Evolutionary conservation across 2,329 filamentous ascomycete genomes (phyloP).

Genomic region (Shiraia bambusicola): DNA sequence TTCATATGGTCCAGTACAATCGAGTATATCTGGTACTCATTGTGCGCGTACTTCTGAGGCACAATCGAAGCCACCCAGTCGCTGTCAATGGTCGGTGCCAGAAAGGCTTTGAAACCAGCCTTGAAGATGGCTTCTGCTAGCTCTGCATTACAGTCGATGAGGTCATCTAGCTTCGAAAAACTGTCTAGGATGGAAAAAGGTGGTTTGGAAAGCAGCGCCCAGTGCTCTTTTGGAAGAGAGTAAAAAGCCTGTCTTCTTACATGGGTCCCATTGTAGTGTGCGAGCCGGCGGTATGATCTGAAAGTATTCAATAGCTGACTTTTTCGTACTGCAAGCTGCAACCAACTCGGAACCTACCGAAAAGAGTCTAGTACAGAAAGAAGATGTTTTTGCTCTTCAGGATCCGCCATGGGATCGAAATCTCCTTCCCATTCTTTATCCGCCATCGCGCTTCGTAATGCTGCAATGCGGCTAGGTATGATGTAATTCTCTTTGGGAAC

Average conservation of each 20-base stretch:
- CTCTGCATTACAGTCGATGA: conserved; percentile 85
- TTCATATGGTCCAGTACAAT: conserved; percentile 65
- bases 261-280: conserved; percentile 90
- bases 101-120: conserved; percentile 38
- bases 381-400: conserved; percentile 78
- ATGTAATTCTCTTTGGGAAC: not conserved
- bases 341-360: conserved; percentile 58
- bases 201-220: conserved; percentile 75
- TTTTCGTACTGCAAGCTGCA: no score
- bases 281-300: conserved; percentile 80
- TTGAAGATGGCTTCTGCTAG: conserved; percentile 76
- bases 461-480: not conserved
- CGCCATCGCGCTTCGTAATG: conserved; percentile 16
- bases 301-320: not conserved
- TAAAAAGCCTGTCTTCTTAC: conserved; percentile 91
- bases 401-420: conserved; percentile 68
- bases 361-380: conserved; percentile 87
- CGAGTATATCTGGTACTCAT: conserved; percentile 38
- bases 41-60: conserved; percentile 27
- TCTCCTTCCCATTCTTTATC: conserved; percentile 59
- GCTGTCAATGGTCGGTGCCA: conserved; percentile 34
- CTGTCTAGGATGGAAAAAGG: conserved; percentile 83
- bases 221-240: conserved; percentile 79
- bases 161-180: conserved; percentile 76
- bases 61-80: conserved; percentile 38